Base-by-base conservation (phyloP, 768 basidiomycete species). In the Podaxis mareebaensis region DNA sequence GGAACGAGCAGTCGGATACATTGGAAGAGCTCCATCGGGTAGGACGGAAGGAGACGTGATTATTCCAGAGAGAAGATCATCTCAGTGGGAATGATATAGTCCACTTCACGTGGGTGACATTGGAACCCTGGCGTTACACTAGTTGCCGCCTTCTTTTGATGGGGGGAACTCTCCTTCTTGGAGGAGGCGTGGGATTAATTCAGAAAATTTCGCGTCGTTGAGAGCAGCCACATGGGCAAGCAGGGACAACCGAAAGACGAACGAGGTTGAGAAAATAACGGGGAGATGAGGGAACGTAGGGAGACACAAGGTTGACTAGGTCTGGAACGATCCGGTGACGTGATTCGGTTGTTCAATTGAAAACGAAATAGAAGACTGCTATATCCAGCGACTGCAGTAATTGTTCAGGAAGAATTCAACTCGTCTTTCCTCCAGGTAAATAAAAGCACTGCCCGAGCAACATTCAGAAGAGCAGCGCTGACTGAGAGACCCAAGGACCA, bases 291-390 rank as follows among this genome's bases (percentile, higher is more conserved):
- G 8, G 36, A 2, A 17, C 55, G 13, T 20, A 36, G 30, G 52
- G 24, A 44, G 55, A 13, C 8, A 30, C n/a, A 15, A 46, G 38
- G 28, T 20, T 49, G 40, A 33, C 36, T 49, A 24, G 44, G 48
- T 49, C 55, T 61, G 60, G 52, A 64, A 59, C 48, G 63, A 63
- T 72, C 61, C 46, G 60, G 74, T 76, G 72, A 74, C 74, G 74
- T 75, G 76, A 77, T 75, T 73, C 70, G 70, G 70, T 67, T 73
- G 73, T 67, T 71, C 69, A 68, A 69, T 63, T 55, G 56, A 61
- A 65, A 72, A 69, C 68, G 68, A 73, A 74, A 71, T 71, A 74
- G 71, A 62, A 55, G 61, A 42, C 40, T 62, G 54, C 61, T 53
- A 62, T 55, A 54, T 62, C 24, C 42, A 62, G 61, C 46, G 53